A percentile compares a stretch with the other conserved stretches of the same genome.
Conservation (phyloP, 306 rosid genomes). For the Vicia sativa region DNA sequence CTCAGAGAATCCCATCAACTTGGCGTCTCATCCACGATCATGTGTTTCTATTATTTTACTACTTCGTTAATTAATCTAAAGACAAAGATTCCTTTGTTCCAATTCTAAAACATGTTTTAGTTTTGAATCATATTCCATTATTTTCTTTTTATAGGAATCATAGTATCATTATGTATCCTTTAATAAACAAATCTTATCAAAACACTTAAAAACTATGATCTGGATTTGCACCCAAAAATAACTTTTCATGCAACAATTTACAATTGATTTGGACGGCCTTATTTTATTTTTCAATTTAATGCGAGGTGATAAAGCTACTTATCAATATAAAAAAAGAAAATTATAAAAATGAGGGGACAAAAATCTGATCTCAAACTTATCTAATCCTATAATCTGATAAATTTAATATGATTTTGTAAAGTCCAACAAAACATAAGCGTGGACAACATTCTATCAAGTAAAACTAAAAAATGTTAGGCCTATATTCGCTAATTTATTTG, state of each 20-base stretch:
- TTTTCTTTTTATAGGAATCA: constrained; percentile 26
- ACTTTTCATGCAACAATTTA: neutral
- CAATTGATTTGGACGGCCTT: neutral
- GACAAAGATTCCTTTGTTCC: constrained; percentile 66
- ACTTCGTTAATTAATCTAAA: constrained; percentile 40
- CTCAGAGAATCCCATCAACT: constrained; percentile 55
- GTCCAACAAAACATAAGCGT: too few relatives aligned
- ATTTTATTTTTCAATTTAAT: neutral
- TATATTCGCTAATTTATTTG: too few relatives aligned
- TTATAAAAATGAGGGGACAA: too few relatives aligned
- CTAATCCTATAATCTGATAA: too few relatives aligned
- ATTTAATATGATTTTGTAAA: too few relatives aligned
- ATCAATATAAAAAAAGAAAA: too few relatives aligned
- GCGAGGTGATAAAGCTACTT: neutral
- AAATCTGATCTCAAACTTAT: too few relatives aligned
- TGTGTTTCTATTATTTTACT: constrained; percentile 32
- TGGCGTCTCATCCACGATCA: constrained; percentile 66
- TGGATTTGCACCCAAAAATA: constrained; percentile 20
- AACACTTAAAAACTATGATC: neutral
- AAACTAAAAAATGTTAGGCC: too few relatives aligned
- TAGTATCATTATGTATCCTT: neutral
- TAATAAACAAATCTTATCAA: neutral
- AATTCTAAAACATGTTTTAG: constrained; percentile 25
- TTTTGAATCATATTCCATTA: constrained; percentile 40
- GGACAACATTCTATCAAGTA: too few relatives aligned